A percentile compares a stretch with the other conserved stretches of the same genome.
Conservation (phyloP, 495 filamentous ascomycete species). For the Aspergillus campestris region DNA sequence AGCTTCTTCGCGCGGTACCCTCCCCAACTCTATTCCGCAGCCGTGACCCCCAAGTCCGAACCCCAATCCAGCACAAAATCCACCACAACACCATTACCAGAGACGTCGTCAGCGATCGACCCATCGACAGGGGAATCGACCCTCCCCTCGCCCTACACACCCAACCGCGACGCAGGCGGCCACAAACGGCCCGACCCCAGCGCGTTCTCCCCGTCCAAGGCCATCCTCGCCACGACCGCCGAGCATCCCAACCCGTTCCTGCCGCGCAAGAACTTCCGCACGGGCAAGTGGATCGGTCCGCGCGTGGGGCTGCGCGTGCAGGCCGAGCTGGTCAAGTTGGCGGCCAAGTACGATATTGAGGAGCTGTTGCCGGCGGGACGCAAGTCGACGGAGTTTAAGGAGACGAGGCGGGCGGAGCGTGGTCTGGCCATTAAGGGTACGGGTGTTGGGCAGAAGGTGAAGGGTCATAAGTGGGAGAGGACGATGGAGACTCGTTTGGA, state of each 20-base stretch:
- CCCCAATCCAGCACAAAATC: slow-evolving; percentile 18
- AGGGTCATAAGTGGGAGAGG: slow-evolving; percentile 90
- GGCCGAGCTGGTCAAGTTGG: slow-evolving; percentile 86
- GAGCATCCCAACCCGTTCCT: slow-evolving; percentile 65
- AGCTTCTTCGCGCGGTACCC: slow-evolving; percentile 88
- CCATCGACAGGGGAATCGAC: slow-evolving; percentile 10
- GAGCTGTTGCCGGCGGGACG: slow-evolving; percentile 66
- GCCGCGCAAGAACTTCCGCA: slow-evolving; percentile 58
- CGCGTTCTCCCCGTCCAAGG: slow-evolving; percentile 23
- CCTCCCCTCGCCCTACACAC: slow-evolving; percentile 40
- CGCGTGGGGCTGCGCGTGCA: slow-evolving; percentile 76
- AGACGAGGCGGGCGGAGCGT: slow-evolving; percentile 56
- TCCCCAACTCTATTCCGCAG: slow-evolving; percentile 44
- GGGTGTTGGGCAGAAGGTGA: slow-evolving; percentile 84
- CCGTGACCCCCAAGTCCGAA: slow-evolving; percentile 33
- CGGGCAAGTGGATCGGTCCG: slow-evolving; percentile 71
- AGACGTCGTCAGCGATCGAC: slow-evolving; percentile 20
- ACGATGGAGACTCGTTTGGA: slow-evolving; percentile 76
- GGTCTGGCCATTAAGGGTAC: slow-evolving; percentile 82
- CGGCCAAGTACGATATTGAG: slow-evolving; percentile 71
- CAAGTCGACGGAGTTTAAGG: slow-evolving; percentile 66
- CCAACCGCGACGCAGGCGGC: slow-evolving; percentile 38
- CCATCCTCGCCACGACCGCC: slow-evolving; percentile 28
- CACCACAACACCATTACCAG: slow-evolving; percentile 13
- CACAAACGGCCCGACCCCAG: slow-evolving; percentile 25